Evolutionary conservation across 345 rosid species (phyloP), one percentile per base, ranked within the genome.

Genomic region (Pseudoturritis turrita): DNA sequence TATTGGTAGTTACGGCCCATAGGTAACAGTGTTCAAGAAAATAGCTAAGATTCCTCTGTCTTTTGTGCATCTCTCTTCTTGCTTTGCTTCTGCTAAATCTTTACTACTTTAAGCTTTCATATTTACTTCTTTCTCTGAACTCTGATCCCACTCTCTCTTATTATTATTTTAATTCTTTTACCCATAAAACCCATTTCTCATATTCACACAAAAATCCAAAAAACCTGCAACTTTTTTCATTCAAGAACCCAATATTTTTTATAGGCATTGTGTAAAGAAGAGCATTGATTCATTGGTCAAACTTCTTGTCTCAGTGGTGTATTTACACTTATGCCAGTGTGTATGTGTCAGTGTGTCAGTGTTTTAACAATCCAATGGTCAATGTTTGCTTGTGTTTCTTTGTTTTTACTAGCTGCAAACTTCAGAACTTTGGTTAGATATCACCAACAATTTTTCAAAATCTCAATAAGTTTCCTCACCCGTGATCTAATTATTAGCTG

Each of bases 401-500:
- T 56, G 75, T 40, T 36, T 60, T 53, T 69, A 53, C 74, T 62
- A 10, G 19, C 79, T 70, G 71, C 71, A 55, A 68, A 47, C 55
- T 70, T 70, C 66, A 76, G 67, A 70, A 36, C 71, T 63, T 14
- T 25, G 51, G 59, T 62, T 75, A 51, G 80, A 75, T 76, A 56
- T 75, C 65, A 72, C 78, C 72, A 54, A 75, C 69, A 55, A 13
- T 11, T 14, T 49, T 77, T 74, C 57, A 78, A 70, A 64, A 47
- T 69, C 81, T 71, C 82, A 54, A 78, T 19, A 77, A 79, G 81
- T 81, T 83, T 79, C 85, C 76, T 76, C 76, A 68, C 84, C 86
- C 86, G 89, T 87, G 96, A 83, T 58, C 14, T 19, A 72, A 77
- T 79, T 82, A 76, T 82, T 59, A 43, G 56, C 41, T 40, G 15